Evolutionary conservation across 805 yeast species (phyloP), one percentile per base, ranked within the genome.

Genomic region (Pichia occidentalis): DNA sequence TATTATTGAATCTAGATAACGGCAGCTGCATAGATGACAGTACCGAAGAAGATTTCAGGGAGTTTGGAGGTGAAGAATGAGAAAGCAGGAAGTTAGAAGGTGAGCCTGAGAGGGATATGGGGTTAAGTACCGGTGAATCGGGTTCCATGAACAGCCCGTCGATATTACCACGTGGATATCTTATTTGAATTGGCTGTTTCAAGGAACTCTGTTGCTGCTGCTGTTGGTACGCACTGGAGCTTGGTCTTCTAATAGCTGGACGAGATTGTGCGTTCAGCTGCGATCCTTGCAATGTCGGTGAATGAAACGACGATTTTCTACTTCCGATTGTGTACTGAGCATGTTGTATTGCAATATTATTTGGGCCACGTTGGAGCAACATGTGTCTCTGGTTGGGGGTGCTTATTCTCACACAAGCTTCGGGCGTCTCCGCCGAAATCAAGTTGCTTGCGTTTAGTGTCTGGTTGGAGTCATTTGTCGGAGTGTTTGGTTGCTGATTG

Each of bases 81-180:
- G 67, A 61, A 31, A 75, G 55, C 66, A 73, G 68, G 44, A 74
- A 72, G 34, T 72, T 54, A 4, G 78, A 71, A 1, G 80, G 80
- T 1, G 77, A 71, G 5, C 74, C 76, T 3, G 71, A 70, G 12
- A 73, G 34, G 4, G 77, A 71, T 1, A 69, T 64, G 3, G 80
- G 78, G 30, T 60, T 68, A 36, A 75, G 56, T 37, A 63, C 61
- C 0, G 80, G 80, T 1, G 77, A 71, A 36, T 70, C 77, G 0
- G 80, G 78, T 9, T 56, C 51, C 12, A 19, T 24, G 13, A 29
- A 25, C 3, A 22, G 3, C 12, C 29, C 35, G 28, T 26, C 18
- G 17, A 16, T 37, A 13, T 23, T 37, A 10, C 14, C 22, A 7
- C 16, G n/a, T 17, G 18, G 30, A 12, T 19, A 40, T 9, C 24